Base-by-base conservation (phyloP, 495 filamentous ascomycete species). In the Daldinia decipiens region DNA sequence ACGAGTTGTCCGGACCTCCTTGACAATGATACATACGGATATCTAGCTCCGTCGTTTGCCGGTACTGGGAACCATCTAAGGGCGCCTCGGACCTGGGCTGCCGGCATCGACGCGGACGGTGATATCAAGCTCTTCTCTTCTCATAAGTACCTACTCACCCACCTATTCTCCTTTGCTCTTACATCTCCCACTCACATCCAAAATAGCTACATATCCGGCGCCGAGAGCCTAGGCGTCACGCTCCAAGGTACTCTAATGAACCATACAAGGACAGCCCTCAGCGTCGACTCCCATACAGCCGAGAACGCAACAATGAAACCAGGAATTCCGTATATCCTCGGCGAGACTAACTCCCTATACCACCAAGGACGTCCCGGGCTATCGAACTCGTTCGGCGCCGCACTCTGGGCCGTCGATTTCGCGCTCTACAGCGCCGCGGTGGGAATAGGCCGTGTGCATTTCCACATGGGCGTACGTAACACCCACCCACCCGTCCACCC, bases 361-460 rank as follows among this genome's bases (percentile, higher is more conserved):
- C 85, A 87, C 76, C 80, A 91, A 79, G 90, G 90, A 60, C 80
- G 80, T 1, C 86, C 86, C 0, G 89, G 88, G 0, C 79, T 91
- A 12, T 90, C 88, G 40, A 90, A 92, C 79, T 81, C 87, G 3
- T 92, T 92, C 76, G 90, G 90, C 51, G 89, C 90, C 12, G 88
- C 90, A 0, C 85, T 92, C 32, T 92, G 90, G 90, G 86, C 80
- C 36, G 73, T 91, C 11, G 89, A 92, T 74, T 92, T 90, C 81
- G 86, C 85, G 70, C 80, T 90, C 15, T 86, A 84, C 71, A 81
- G 82, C 55, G 90, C 88, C 3, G 79, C 83, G 8, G 81, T 82
- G 7, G 84, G 83, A 32, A 87, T 91, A 81, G 78, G 78, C 12
- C 83, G 88, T 50, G 82, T 88, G 6, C 87, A 91, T 71, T 89